Base-by-base conservation (phyloP, 257 asterid species). In the Verbascum thapsus region DNA sequence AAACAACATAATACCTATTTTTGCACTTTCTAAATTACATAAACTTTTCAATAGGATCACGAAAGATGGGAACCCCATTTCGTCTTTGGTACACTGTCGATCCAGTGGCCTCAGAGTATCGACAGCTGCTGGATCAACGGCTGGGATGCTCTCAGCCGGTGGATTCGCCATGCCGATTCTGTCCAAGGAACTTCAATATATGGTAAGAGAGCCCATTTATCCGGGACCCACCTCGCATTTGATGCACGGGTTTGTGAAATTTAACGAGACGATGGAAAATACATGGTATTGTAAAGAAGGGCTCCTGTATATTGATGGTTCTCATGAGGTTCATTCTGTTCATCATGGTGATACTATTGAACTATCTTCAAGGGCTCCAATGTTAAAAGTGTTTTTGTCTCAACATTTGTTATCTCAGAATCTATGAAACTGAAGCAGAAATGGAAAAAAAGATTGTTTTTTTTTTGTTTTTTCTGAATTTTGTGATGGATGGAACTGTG, bases 41-140 rank as follows among this genome's bases (percentile, higher is more conserved):
- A 39, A 22, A 61, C 53, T 16, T 9, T 9, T 66, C 57, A 34
- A 34, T 60, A 88, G 96, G 77, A 64, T 63, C 63, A 44, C 68
- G 12, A 69, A 45, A 58, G 56, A 71, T n/a, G 82, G 58, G 10
- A 69, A 53, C 26, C 63, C 55, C 16, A 10, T 47, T 10, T 79
- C 91, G 26, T 60, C 86, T 35, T 66, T 85, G 48, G 45, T 81
- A 51, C 83, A 84, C 70, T 68, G 85, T 67, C 72, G 96, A 80
- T 88, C 96, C 18, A 88, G 95, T 67, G 96, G 96, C 63, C 79
- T 85, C 42, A 76, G 95, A 80, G 95, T 78, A 65, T 88, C 90
- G 12, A 83, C 96, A 34, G 86, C 89, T 41, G 89, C 95, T 39
- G 96, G 91, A 74, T 88, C 96, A 57, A 83, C 95, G 3, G 96